These are phyloP conservation scores for Micromonas commoda DNA, from an alignment of 139 green algal genomes.

Conservation along the genomic window DNA sequence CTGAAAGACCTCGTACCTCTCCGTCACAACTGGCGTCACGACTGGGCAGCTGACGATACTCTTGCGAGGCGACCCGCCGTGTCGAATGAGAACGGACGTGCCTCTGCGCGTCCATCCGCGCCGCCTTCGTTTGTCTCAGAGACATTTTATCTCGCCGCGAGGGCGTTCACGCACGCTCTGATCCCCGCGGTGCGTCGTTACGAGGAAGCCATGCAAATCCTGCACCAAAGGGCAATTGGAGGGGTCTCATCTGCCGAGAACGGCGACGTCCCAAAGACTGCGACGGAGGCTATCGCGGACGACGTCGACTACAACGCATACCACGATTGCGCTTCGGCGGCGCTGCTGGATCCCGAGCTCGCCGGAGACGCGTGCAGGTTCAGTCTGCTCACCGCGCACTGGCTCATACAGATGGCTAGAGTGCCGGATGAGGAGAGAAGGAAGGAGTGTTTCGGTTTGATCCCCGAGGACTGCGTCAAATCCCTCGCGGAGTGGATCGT, in stretches of 20 bases:
- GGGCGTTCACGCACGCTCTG: neutral
- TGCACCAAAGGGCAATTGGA: neutral
- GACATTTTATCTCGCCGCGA: neutral
- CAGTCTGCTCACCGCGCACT: neutral
- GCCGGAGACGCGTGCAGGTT: neutral
- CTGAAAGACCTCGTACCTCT: neutral
- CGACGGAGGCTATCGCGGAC: neutral
- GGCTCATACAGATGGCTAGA: neutral
- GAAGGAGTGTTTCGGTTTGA: neutral
- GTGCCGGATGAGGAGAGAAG: neutral
- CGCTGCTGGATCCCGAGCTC: neutral
- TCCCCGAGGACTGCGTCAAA: neutral
- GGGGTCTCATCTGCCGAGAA: neutral
- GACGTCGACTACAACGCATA: neutral
- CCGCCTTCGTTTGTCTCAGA: neutral
- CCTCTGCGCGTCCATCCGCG: neutral
- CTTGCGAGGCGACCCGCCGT: neutral
- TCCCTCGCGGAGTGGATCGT: neutral
- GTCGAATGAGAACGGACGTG: neutral
- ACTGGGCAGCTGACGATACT: neutral
- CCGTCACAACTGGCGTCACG: neutral
- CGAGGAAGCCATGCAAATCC: neutral
- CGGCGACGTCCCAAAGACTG: neutral
- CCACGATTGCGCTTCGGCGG: neutral
- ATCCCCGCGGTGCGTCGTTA: neutral